phyloP scores from a whole-genome alignment of 345 rosid species.

The Brassica carinata region DNA sequence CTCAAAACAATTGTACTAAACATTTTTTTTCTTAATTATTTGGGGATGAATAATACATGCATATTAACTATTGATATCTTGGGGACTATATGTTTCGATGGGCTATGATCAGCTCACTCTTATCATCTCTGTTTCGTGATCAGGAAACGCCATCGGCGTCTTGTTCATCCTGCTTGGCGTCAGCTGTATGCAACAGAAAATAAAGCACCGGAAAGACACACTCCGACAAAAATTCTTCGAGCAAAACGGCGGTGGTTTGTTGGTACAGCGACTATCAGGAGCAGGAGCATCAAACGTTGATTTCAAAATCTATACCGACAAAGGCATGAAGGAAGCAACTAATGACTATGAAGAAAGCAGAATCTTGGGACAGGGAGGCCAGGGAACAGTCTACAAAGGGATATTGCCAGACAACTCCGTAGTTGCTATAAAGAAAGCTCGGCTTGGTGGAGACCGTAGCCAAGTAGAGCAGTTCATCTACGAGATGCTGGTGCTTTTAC shows the following conservation, averaged over 20 bases:
- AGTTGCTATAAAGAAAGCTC: constrained; percentile 43
- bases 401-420: constrained; percentile 23
- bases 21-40: no score
- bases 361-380: constrained; percentile 41
- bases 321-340: constrained; percentile 36
- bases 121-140: neutral
- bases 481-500: constrained; percentile 49
- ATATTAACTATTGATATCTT: no score
- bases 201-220: neutral
- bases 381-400: constrained; percentile 48
- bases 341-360: constrained; percentile 31
- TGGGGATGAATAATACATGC: no score
- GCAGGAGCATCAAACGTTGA: constrained; percentile 22
- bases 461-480: constrained; percentile 45
- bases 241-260: constrained; percentile 1
- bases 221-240: constrained; percentile 26
- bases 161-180: neutral
- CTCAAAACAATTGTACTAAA: no score
- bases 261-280: constrained; percentile 16
- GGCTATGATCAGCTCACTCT: neutral
- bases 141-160: neutral
- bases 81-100: neutral
- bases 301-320: constrained; percentile 31
- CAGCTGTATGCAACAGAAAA: neutral
- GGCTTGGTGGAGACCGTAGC: constrained; percentile 35